Percentiles rank a stretch among this genome's conserved stretches.
Evolutionary conservation across 2,329 filamentous ascomycete genomes (phyloP).

Genomic region (Aquanectria penicillioides): DNA sequence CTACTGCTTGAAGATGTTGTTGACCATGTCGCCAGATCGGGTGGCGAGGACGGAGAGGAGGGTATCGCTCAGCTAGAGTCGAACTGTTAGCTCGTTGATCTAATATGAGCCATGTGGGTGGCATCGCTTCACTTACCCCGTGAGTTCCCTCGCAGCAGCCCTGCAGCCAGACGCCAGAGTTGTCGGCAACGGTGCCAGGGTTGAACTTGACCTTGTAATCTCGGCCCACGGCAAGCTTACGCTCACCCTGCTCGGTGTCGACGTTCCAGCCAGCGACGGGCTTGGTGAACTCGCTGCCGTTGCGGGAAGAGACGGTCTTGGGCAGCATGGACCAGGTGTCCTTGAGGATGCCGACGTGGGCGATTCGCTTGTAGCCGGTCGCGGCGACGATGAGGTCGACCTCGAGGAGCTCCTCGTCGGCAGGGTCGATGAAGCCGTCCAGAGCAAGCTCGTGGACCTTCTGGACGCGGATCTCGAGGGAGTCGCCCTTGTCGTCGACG

Average conservation of each 20-base stretch:
- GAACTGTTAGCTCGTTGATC: slow-evolving; percentile 30
- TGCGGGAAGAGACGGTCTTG: slow-evolving; percentile 46
- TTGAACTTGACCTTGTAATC: slow-evolving; percentile 83
- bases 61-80: slow-evolving; percentile 76
- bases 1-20: slow-evolving; percentile 71
- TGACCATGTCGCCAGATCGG: slow-evolving; percentile 80
- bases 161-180: slow-evolving; percentile 89
- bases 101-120: background rate
- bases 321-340: slow-evolving; percentile 74
- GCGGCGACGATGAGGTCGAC: slow-evolving; percentile 87
- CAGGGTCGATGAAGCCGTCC: slow-evolving; percentile 50
- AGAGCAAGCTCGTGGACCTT: slow-evolving; percentile 52
- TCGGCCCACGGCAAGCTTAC: slow-evolving; percentile 73
- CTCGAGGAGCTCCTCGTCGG: slow-evolving; percentile 70
- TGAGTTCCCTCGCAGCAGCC: slow-evolving; percentile 94
- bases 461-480: slow-evolving; percentile 69
- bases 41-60: slow-evolving; percentile 82
- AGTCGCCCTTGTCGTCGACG: slow-evolving; percentile 63
- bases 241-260: slow-evolving; percentile 49
- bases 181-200: slow-evolving; percentile 71
- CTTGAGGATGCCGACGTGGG: slow-evolving; percentile 81
- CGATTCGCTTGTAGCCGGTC: slow-evolving; percentile 83
- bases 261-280: slow-evolving; percentile 55
- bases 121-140: slow-evolving; percentile 71
- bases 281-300: slow-evolving; percentile 44